Conservation (phyloP, 768 basidiomycete species). For the Daedaleopsis sinensis region DNA sequence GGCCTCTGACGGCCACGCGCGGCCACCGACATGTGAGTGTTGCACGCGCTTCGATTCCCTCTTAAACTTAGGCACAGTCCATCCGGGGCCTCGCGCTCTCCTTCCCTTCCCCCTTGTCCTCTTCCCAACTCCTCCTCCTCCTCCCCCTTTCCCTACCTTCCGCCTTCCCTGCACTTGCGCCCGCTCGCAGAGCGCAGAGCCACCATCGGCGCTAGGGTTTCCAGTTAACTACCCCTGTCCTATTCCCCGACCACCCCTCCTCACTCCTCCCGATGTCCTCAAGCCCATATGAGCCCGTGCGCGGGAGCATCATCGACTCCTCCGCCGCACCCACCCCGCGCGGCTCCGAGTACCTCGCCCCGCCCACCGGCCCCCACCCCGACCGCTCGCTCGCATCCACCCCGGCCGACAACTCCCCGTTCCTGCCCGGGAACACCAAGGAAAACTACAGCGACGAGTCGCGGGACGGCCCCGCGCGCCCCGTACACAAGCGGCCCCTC, state of each 20-base stretch:
- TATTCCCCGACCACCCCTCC: not conserved
- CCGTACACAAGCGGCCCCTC: conserved; percentile 26
- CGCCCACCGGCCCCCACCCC: not conserved
- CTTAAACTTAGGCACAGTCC: no score
- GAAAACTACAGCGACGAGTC: conserved; percentile 7
- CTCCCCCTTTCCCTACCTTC: not conserved
- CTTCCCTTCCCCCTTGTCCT: no score
- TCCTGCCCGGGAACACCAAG: conserved; percentile 9
- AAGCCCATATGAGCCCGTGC: not conserved
- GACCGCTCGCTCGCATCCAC: conserved; percentile 17
- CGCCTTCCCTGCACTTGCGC: not conserved
- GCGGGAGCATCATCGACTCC: conserved; percentile 6
- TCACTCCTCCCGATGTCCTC: not conserved
- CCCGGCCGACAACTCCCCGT: conserved; percentile 15
- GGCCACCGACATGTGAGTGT: no score
- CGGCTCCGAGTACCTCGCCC: not conserved
- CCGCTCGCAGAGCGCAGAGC: not conserved
- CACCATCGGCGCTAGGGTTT: no score
- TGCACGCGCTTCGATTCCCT: no score
- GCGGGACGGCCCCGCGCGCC: conserved; percentile 1
- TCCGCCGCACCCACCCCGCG: conserved; percentile 8
- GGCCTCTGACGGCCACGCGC: no score
- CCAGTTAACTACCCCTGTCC: not conserved
- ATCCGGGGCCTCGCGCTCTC: no score
- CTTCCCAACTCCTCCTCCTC: no score